Evolutionary conservation across 140 eudicot genomes (phyloP).

Genomic region (Oenanthe javanica): DNA sequence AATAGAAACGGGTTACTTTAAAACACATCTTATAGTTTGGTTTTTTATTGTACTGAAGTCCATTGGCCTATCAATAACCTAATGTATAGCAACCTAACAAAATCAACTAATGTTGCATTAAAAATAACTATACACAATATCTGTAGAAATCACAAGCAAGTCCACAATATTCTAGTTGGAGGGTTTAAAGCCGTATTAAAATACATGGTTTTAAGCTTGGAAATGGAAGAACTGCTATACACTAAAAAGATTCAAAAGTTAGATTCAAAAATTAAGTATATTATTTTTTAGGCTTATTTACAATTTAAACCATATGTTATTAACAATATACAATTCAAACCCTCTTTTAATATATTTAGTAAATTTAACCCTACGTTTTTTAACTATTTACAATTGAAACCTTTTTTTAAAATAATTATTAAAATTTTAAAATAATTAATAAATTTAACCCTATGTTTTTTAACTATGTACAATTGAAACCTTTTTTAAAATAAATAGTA

Average conservation of each 20-base stretch:
- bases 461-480: too few species aligned
- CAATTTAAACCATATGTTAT: too few species aligned
- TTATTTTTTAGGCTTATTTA: too few species aligned
- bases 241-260: not conserved
- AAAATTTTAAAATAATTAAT: too few species aligned
- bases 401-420: too few species aligned
- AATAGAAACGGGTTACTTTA: too few species aligned
- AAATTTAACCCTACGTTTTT: too few species aligned
- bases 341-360: too few species aligned
- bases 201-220: not conserved
- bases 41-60: constrained; percentile 92
- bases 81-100: constrained; percentile 16
- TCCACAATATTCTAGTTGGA: not conserved
- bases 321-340: too few species aligned
- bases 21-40: constrained; percentile 24
- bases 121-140: not conserved
- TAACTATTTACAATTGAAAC: too few species aligned
- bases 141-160: not conserved
- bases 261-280: not conserved
- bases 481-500: too few species aligned
- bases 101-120: constrained; percentile 16
- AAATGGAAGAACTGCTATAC: not conserved
- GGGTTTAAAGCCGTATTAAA: not conserved
- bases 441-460: too few species aligned
- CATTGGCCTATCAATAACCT: constrained; percentile 97